Conservation (phyloP, 306 rosid species). For the Canavalia ensiformis region DNA sequence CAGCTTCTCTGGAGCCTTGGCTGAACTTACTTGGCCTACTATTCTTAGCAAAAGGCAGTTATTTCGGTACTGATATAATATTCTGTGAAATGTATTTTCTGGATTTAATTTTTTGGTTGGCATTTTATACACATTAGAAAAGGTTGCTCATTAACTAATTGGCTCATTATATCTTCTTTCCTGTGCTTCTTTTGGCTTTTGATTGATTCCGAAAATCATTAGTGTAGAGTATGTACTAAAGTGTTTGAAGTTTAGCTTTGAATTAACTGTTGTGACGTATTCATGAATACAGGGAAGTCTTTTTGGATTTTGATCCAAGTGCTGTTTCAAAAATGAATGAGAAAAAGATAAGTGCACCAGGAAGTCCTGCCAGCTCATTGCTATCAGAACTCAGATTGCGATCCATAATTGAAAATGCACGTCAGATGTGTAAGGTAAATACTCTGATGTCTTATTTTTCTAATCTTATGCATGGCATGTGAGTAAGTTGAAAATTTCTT, state of each 20-base stretch:
- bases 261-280: slow-evolving; percentile 44
- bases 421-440: slow-evolving; percentile 74
- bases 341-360: slow-evolving; percentile 67
- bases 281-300: slow-evolving; percentile 65
- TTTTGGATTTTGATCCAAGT: slow-evolving; percentile 74
- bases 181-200: slow-evolving; percentile 32
- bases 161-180: slow-evolving; percentile 26
- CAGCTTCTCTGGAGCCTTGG: slow-evolving; percentile 84
- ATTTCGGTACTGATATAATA: slow-evolving; percentile 65
- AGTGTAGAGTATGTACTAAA: slow-evolving; percentile 30
- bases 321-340: slow-evolving; percentile 69
- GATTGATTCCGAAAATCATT: slow-evolving; percentile 31
- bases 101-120: slow-evolving; percentile 1
- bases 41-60: slow-evolving; percentile 69
- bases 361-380: slow-evolving; percentile 69
- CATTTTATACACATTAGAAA: slow-evolving; percentile 13
- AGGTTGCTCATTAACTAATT: slow-evolving; percentile 37
- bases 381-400: slow-evolving; percentile 78
- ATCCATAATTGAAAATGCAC: slow-evolving; percentile 80
- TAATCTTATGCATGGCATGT: slow-evolving; percentile 19
- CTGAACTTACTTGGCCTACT: slow-evolving; percentile 78
- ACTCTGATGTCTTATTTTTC: slow-evolving; percentile 5
- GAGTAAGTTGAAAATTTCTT: slow-evolving; percentile 20
- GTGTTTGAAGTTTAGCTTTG: slow-evolving; percentile 31
- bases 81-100: not conserved